phyloP scores from a whole-genome alignment of 306 rosid genomes.

The Ormosia semicastrata region DNA sequence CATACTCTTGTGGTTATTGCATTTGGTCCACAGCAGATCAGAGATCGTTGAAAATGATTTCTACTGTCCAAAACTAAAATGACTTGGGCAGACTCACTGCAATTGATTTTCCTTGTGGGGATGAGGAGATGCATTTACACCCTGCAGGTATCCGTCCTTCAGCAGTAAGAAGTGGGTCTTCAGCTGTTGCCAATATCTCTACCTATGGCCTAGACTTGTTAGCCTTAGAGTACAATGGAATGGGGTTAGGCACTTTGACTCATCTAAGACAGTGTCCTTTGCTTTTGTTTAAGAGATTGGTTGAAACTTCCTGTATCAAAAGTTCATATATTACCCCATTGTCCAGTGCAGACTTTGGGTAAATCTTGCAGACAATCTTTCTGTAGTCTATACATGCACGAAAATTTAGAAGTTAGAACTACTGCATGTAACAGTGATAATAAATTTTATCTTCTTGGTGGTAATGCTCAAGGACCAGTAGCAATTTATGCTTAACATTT shows the following conservation, averaged over 20 bases:
- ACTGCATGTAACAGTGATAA: neutral
- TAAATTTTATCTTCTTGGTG: neutral
- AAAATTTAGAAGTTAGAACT: neutral
- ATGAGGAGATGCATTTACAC: conserved; percentile 35
- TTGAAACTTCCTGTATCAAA: neutral
- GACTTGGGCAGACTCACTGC: conserved; percentile 19
- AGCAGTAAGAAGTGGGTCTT: conserved; percentile 35
- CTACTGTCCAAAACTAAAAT: conserved; percentile 23
- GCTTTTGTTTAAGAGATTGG: neutral
- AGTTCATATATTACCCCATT: neutral
- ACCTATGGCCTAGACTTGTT: neutral
- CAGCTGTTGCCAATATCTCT: neutral
- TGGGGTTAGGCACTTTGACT: conserved; percentile 14
- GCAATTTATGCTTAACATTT: neutral
- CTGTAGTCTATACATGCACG: neutral
- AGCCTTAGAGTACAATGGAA: neutral
- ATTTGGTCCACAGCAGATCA: conserved; percentile 31
- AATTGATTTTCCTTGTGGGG: conserved; percentile 14
- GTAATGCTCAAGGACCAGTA: no score
- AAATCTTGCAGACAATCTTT: neutral
- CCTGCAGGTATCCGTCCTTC: conserved; percentile 32
- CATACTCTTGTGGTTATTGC: conserved; percentile 28
- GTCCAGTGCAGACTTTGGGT: neutral
- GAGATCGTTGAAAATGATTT: conserved; percentile 29
- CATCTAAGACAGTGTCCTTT: neutral